Percentiles rank a stretch among this genome's conserved stretches.
Evolutionary conservation across 768 basidiomycete genomes (phyloP).

Genomic region (Tricholoma flavovirens): DNA sequence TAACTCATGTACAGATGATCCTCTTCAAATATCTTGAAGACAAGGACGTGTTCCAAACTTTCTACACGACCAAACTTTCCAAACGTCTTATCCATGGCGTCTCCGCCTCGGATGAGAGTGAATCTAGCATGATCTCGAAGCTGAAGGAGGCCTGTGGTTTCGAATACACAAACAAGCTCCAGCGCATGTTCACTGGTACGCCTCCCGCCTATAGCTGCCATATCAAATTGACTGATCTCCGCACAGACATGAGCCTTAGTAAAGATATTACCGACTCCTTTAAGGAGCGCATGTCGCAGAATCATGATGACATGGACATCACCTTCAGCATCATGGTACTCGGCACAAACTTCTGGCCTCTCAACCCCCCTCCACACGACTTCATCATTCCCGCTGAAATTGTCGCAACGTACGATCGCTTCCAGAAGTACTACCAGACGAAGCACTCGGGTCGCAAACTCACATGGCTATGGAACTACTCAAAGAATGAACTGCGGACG

Average conservation of each 20-base stretch:
- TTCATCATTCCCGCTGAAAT: conserved; percentile 90
- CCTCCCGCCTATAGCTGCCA: neutral
- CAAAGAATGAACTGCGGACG: conserved; percentile 94
- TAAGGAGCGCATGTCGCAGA: conserved; percentile 91
- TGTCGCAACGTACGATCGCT: conserved; percentile 82
- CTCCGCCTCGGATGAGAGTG: conserved; percentile 94
- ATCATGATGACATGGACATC: conserved; percentile 86
- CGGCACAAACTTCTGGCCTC: conserved; percentile 96
- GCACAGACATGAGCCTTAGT: conserved; percentile 86
- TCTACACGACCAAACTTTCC: conserved; percentile 95
- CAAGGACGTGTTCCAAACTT: conserved; percentile 99
- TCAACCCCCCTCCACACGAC: conserved; percentile 79
- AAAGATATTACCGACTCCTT: conserved; percentile 96
- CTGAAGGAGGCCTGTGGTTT: conserved; percentile 98
- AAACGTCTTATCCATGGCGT: conserved; percentile 90
- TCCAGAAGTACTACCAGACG: conserved; percentile 90
- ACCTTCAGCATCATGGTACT: conserved; percentile 93
- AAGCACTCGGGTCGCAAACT: conserved; percentile 95
- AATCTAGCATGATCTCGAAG: conserved; percentile 98
- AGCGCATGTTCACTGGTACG: conserved; percentile 98
- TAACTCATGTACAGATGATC: conserved; percentile 68
- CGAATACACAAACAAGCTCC: conserved; percentile 97
- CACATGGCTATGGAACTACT: conserved; percentile 98
- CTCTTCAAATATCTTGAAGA: conserved; percentile 99
- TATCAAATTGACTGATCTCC: neutral